Evolutionary conservation across 106 monocot species (phyloP).

Genomic region (Triglochin maritima): DNA sequence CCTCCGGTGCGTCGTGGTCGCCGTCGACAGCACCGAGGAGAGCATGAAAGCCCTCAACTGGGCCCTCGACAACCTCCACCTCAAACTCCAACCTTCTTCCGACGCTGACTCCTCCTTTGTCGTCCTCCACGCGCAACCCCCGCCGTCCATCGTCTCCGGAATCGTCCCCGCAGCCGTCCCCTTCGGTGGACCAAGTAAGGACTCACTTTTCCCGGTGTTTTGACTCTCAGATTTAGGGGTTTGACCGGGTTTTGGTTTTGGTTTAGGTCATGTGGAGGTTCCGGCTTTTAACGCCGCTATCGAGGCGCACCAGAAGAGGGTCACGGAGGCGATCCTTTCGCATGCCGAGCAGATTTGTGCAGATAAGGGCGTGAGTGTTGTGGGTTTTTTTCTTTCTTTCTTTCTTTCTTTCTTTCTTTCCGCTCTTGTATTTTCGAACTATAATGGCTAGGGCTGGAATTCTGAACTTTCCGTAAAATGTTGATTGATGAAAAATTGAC

Average conservation of each 20-base stretch:
- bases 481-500: too few relatives aligned
- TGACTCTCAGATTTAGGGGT: neutral
- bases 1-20: constrained; percentile 66
- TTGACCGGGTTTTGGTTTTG: constrained; percentile 1
- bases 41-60: constrained; percentile 85
- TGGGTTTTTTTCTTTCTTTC: neutral
- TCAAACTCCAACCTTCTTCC: constrained; percentile 14
- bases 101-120: constrained; percentile 30
- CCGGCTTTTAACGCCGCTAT: constrained; percentile 87
- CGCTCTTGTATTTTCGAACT: neutral
- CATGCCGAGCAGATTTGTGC: constrained; percentile 74
- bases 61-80: constrained; percentile 78
- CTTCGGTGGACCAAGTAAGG: constrained; percentile 83
- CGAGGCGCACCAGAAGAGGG: constrained; percentile 82
- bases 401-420: neutral
- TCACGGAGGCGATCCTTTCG: constrained; percentile 68
- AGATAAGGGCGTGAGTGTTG: constrained; percentile 48
- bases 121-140: constrained; percentile 81
- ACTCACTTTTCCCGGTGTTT: neutral
- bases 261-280: constrained; percentile 57
- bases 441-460: too few relatives aligned
- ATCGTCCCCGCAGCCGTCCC: constrained; percentile 78
- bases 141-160: constrained; percentile 62
- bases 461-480: too few relatives aligned
- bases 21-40: constrained; percentile 88